A percentile compares a stretch with the other conserved stretches of the same genome.
These are phyloP conservation scores for Ophiosphaerella korrae DNA, from an alignment of 2,329 filamentous ascomycete genomes.

Conservation along the genomic window DNA sequence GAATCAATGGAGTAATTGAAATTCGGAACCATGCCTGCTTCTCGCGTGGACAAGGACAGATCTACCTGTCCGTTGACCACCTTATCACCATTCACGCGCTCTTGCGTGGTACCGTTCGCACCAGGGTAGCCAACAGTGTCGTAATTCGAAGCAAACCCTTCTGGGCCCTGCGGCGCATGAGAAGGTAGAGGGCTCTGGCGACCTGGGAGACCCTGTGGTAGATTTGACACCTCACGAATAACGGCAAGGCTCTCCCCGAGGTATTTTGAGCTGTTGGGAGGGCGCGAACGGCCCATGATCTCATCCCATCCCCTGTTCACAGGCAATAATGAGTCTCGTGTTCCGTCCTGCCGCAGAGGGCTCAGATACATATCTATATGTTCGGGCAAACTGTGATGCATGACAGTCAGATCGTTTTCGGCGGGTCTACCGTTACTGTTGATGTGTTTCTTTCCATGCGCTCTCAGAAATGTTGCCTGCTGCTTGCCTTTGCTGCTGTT, in stretches of 20 bases:
- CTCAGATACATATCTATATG: background rate
- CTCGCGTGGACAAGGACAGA: background rate
- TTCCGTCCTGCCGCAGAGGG: background rate
- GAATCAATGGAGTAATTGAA: constrained; percentile 26
- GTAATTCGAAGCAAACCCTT: background rate
- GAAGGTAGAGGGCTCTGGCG: background rate
- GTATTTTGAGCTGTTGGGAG: too few relatives aligned
- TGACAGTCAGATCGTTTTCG: background rate
- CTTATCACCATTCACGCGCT: constrained; percentile 1
- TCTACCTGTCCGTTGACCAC: background rate
- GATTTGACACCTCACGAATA: background rate
- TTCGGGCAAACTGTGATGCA: background rate
- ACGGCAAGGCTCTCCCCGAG: background rate
- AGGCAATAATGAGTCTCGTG: background rate
- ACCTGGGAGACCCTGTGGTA: too few relatives aligned
- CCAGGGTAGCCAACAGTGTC: background rate
- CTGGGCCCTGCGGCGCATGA: background rate
- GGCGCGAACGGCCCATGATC: too few relatives aligned
- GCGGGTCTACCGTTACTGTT: background rate
- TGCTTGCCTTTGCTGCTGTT: background rate
- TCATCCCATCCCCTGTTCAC: background rate
- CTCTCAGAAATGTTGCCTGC: too few relatives aligned
- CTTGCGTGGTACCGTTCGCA: constrained; percentile 6
- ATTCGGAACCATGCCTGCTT: constrained; percentile 27
- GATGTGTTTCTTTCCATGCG: background rate